Evolutionary conservation across 768 basidiomycete genomes (phyloP), one percentile per base, ranked within the genome.

Genomic region (Termitomyces sp.): DNA sequence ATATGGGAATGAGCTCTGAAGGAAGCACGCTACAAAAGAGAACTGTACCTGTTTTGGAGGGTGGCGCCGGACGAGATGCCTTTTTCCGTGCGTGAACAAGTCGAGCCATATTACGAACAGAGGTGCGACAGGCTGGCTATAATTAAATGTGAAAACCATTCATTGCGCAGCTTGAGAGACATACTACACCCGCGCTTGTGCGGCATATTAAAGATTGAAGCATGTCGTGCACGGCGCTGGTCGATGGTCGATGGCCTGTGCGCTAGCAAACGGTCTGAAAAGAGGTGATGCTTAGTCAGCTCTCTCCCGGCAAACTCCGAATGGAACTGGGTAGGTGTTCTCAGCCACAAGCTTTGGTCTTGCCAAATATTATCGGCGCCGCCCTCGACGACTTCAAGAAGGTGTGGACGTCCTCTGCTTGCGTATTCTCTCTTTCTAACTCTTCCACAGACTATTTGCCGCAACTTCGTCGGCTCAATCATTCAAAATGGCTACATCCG

Each of bases 401-500:
- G 72, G 75, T 76, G 66, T 56, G 72, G 20, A 14, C 52, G 24
- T 36, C 42, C 40, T 47, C 47, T 57, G 38, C 28, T 30, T 46
- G 53, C 13, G 16, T 24, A 16, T 2, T 26, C 6, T 26, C 22
- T 47, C n/a, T 9, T 44, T 35, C 52, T 53, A 6, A 52, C 26
- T 2, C 20, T 47, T 51, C 18, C 13, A 10, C 10, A 59, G 61
- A 59, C 57, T 35, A 47, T 14, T 49, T 59, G 66, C 65, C 65
- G 63, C 63, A 65, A 63, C 58, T 56, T 57, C 60, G 59, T 64
- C 66, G 64, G 68, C 64, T 65, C 64, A 69, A 66, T 26, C 24
- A n/a, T 61, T 65, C 69, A 84, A 77, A 75, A 92, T 91, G 89
- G 83, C 73, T 64, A 75, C 86, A 66, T 81, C 88, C 70, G 74